A percentile compares a stretch with the other conserved stretches of the same genome.
Evolutionary conservation across 2,329 filamentous ascomycete genomes (phyloP).

Genomic region (Stagonosporopsis vannaccii): DNA sequence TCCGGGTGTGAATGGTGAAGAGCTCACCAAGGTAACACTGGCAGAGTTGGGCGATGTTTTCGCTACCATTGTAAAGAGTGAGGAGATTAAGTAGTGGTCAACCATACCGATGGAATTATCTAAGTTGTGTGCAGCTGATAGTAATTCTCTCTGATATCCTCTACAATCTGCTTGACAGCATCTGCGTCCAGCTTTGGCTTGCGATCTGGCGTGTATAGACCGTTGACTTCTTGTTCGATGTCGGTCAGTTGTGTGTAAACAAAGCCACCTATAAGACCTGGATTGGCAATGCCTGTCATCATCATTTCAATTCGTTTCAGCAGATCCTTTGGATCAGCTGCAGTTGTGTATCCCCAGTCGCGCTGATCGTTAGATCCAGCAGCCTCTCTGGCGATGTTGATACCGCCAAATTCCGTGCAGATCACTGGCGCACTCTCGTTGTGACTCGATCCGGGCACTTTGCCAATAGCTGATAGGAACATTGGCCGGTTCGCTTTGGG

Average conservation of each 20-base stretch:
- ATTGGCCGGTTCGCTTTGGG: slow-evolving; percentile 61
- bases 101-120: neutral
- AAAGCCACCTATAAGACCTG: slow-evolving; percentile 66
- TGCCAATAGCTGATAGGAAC: slow-evolving; percentile 60
- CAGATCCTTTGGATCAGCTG: slow-evolving; percentile 65
- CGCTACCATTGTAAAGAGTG: slow-evolving; percentile 63
- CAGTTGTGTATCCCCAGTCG: slow-evolving; percentile 73
- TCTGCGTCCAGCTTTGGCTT: slow-evolving; percentile 64
- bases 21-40: slow-evolving; percentile 57
- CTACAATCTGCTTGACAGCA: slow-evolving; percentile 65
- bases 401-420: slow-evolving; percentile 72
- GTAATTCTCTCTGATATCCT: slow-evolving; percentile 49
- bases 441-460: slow-evolving; percentile 58
- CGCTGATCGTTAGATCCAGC: slow-evolving; percentile 55
- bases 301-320: slow-evolving; percentile 65
- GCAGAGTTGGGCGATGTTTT: slow-evolving; percentile 68
- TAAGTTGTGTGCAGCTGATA: slow-evolving; percentile 25
- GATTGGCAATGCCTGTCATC: slow-evolving; percentile 64
- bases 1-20: slow-evolving; percentile 63
- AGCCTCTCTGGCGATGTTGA: slow-evolving; percentile 65
- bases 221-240: slow-evolving; percentile 74
- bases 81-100: slow-evolving; percentile 48
- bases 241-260: slow-evolving; percentile 71
- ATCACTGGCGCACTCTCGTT: slow-evolving; percentile 65
- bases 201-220: slow-evolving; percentile 69